Conservation (phyloP, 495 filamentous ascomycete genomes). For the Pyronema domesticum region DNA sequence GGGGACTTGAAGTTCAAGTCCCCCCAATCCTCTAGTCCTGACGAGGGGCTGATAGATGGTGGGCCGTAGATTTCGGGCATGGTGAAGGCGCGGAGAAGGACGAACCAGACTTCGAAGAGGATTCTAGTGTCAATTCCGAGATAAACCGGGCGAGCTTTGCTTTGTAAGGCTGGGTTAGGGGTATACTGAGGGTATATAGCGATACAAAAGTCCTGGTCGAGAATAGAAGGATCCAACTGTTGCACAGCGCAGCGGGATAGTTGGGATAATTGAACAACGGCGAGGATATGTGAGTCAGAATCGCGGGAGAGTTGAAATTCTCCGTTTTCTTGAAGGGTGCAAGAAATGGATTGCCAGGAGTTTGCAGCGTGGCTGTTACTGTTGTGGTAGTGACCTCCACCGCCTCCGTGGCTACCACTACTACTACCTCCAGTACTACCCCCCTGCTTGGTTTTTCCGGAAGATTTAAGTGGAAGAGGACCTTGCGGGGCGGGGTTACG, state of each 20-base stretch:
- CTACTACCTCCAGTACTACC: not conserved
- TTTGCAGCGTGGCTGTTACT: too few relatives aligned
- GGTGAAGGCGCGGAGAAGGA: conserved; percentile 77
- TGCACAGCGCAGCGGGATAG: conserved; percentile 80
- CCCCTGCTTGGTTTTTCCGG: conserved; percentile 7
- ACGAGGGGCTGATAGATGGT: conserved; percentile 8
- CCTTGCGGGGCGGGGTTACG: conserved; percentile 27
- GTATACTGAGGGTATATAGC: conserved; percentile 78
- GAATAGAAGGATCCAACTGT: conserved; percentile 70
- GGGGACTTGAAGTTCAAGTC: too few relatives aligned
- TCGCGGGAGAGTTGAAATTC: conserved; percentile 82
- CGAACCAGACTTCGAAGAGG: conserved; percentile 92
- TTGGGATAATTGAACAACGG: conserved; percentile 74
- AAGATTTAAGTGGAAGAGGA: conserved; percentile 14
- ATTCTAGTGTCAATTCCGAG: conserved; percentile 73
- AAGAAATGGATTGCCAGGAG: conserved; percentile 68
- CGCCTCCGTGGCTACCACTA: too few relatives aligned
- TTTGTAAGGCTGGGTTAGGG: conserved; percentile 41
- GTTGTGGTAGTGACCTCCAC: too few relatives aligned
- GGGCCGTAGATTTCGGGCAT: conserved; percentile 81
- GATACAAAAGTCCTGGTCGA: conserved; percentile 88
- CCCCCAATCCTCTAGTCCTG: too few relatives aligned
- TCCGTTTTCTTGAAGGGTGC: conserved; percentile 87
- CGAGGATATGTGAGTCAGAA: conserved; percentile 56
- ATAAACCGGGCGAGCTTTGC: conserved; percentile 58